phyloP scores from a whole-genome alignment of 208 protist genomes.

The Crithidia bombi region DNA sequence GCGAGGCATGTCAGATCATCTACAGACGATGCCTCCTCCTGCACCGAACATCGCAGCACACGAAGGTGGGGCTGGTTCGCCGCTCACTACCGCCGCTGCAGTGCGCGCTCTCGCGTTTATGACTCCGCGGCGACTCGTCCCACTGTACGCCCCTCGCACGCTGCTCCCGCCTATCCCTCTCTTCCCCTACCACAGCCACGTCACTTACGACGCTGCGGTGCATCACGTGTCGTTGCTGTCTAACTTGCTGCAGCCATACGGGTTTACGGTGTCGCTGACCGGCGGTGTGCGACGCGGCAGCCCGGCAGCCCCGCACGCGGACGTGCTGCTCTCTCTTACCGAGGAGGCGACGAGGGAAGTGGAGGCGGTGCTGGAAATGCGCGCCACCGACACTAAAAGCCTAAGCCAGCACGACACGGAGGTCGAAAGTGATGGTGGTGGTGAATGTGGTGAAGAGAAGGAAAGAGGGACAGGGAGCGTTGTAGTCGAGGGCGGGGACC shows the following conservation, averaged over 20 bases:
- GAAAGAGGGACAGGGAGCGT: too few relatives aligned
- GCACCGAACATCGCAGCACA: not conserved
- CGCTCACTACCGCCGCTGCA: not conserved
- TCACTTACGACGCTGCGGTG: conserved; percentile 66
- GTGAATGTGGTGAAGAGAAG: not conserved
- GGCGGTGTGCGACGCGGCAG: conserved; percentile 55
- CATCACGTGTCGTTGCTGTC: conserved; percentile 43
- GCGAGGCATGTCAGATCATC: not conserved
- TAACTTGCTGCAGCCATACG: conserved; percentile 44
- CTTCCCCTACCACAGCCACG: conserved; percentile 29
- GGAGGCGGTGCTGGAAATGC: conserved; percentile 20
- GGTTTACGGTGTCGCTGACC: conserved; percentile 47
- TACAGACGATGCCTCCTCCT: not conserved
- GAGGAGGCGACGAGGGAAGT: conserved; percentile 31
- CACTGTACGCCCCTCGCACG: conserved; percentile 42
- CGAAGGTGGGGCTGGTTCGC: too few relatives aligned
- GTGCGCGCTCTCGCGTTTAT: not conserved
- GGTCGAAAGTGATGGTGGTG: not conserved
- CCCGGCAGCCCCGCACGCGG: conserved; percentile 37
- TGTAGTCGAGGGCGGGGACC: too few relatives aligned
- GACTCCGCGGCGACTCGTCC: conserved; percentile 27
- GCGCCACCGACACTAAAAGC: not conserved
- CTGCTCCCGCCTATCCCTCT: conserved; percentile 28
- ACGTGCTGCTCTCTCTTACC: conserved; percentile 50
- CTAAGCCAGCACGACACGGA: not conserved